Base-by-base conservation (phyloP, 2,329 filamentous ascomycete genomes). In the Claviceps cyperi region DNA sequence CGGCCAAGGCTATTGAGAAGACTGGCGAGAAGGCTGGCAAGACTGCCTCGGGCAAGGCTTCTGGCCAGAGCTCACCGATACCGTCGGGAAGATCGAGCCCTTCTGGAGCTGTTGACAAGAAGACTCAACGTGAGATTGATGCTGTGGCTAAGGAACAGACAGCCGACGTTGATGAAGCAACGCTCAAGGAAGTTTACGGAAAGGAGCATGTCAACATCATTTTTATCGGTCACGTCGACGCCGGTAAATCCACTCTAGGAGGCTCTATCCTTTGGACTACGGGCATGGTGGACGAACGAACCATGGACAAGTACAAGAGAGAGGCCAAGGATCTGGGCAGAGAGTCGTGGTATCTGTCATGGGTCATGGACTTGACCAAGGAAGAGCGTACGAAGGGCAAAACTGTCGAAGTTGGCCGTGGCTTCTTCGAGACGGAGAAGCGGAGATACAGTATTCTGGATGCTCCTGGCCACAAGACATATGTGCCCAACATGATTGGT, bases 271-370 rank as follows among this genome's bases (percentile, higher is more conserved):
- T 98, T 14, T 95, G 92, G 66, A 81, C 81, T 48, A 96, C 91
- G 5, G 92, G 92, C 53, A 98, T 97, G 92, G 92, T 98, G n/a
- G 94, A 98, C 62, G 89, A 98, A 69, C 81, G 92, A 65, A 98
- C 92, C 37, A 80, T 98, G 76, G 92, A 98, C 49, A 98, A 98
- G 71, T 95, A 95, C 75, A 95, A 91, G 78, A 81, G 80, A 59
- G 94, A 98, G 62, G 91, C 92, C 47, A 97, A 95, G 74, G 92
- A 97, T 11, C 77, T 92, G 56, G 92, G 92, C 49, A 86, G 90
- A 72, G 92, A 97, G 72, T 94, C 91, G 3, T 98, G 92, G 92
- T 98, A 97, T 67, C 77, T 98, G 21, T 98, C 92, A 43, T 98
- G 94, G 92, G 94, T 90, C 54, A 78, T 98, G 60, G 92, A 98